Evolutionary conservation across 208 protist genomes (phyloP).

Genomic region (Sergeia podlipaevii): DNA sequence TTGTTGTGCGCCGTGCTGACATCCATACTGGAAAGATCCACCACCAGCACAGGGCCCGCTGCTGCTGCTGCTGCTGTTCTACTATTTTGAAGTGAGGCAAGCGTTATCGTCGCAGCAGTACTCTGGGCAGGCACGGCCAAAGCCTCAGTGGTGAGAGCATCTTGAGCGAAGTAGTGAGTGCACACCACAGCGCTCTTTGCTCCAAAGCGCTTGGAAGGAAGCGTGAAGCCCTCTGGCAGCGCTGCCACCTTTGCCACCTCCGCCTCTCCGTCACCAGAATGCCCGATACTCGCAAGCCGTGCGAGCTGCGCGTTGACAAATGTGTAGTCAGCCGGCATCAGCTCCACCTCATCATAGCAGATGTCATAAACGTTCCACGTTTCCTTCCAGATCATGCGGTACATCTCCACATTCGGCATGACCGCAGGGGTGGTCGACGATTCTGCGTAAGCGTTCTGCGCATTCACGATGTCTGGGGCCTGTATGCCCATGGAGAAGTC

Average conservation of each 20-base stretch:
- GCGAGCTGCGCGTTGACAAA: slow-evolving; percentile 5
- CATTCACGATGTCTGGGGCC: slow-evolving; percentile 2
- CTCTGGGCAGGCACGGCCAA: background rate
- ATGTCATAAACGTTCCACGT: slow-evolving; percentile 88
- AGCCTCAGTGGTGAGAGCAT: background rate
- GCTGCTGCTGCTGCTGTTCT: background rate
- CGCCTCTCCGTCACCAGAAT: background rate
- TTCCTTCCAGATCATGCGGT: slow-evolving; percentile 67
- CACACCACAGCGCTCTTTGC: slow-evolving; percentile 39
- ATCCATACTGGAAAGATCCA: slow-evolving; percentile 47
- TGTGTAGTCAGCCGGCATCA: slow-evolving; percentile 35
- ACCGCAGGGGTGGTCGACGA: background rate
- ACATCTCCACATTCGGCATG: slow-evolving; percentile 1
- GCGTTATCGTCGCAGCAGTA: background rate
- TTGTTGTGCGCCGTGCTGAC: slow-evolving; percentile 15
- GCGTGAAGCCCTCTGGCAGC: slow-evolving; percentile 18
- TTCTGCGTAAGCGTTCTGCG: background rate
- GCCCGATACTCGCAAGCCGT: slow-evolving; percentile 1
- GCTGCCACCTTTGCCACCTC: background rate
- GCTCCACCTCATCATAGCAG: slow-evolving; percentile 66
- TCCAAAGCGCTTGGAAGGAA: slow-evolving; percentile 18
- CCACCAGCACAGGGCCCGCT: slow-evolving; percentile 29
- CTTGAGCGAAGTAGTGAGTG: slow-evolving; percentile 47
- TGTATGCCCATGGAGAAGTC: slow-evolving; percentile 68
- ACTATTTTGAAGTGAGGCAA: background rate